Base-by-base conservation (phyloP, 2,329 filamentous ascomycete genomes). In the Xylariaceae sp. region DNA sequence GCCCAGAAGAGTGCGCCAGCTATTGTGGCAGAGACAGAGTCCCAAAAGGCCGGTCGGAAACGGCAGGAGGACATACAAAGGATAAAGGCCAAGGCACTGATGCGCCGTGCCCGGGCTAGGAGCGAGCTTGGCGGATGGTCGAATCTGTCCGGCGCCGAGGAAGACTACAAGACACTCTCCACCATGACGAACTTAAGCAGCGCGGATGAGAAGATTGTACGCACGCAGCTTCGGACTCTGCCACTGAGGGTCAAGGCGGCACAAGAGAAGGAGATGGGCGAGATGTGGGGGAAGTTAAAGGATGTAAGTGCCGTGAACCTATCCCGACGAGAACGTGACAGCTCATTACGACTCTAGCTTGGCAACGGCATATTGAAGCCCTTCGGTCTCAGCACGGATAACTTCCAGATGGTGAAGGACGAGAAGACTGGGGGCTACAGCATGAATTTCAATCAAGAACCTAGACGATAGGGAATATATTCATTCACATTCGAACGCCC, bases 231-330 rank as follows among this genome's bases (percentile, higher is more conserved):
- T 55, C 71, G 76, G 13, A 74, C 76, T 19, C 72, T 97, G 37
- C 89, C 89, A 1, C 74, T 79, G 1, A 78, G 80, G 57, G 80
- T 90, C 47, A 88, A 92, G 60, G 81, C 80, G 16, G 91, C 92
- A 1, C 89, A 91, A 72, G 87, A 96, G 66, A 81, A 80, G 62
- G 94, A 99, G 72, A 89, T 94, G 81, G 86, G 81, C 2, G 92
- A 99, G 73, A 96, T 97, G 91, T 95, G 96, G 91, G 89, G 87
- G 16, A 96, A 97, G 74, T 73, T 99, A 64, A 96, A 95, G 68
- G 85, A 87, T 63, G 82, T 84, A 61, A 74, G 80, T 76, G 47
- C 19, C 29, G 10, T 29, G 15, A 42, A 15, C 8, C 29, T 29
- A 7, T 29, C n/a, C 7, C 10, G 5, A 16, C 3, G 5, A 18